Percentiles rank a stretch among this genome's conserved stretches.
Evolutionary conservation across 75 land plant species (phyloP).

Genomic region (Pinus tabuliformis): DNA sequence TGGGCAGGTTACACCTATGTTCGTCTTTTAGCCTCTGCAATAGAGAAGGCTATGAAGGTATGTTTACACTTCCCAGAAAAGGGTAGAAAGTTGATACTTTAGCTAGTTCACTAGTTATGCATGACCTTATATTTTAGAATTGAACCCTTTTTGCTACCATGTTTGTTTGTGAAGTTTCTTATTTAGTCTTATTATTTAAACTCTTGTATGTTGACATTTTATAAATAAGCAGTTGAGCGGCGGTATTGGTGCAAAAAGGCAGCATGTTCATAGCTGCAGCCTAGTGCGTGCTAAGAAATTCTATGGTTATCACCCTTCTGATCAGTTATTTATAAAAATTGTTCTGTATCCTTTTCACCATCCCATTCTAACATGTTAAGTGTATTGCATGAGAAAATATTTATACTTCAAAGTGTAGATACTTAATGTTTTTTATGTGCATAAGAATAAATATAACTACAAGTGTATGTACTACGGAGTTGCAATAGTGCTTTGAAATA

Average conservation of each 20-base stretch:
- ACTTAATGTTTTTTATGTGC: background rate
- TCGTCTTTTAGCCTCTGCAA: slow-evolving; percentile 42
- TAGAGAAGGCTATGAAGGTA: slow-evolving; percentile 95
- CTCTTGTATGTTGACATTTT: background rate
- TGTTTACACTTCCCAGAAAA: background rate
- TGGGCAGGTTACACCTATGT: slow-evolving; percentile 43
- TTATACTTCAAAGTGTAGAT: background rate
- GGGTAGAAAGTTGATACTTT: background rate
- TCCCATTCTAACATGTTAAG: background rate
- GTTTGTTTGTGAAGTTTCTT: background rate
- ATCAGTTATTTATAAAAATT: slow-evolving; percentile 88
- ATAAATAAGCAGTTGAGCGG: slow-evolving; percentile 43
- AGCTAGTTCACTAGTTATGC: background rate
- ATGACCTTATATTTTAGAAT: background rate
- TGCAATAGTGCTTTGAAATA: too few relatives aligned
- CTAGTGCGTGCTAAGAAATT: slow-evolving; percentile 83
- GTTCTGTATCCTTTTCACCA: slow-evolving; percentile 71
- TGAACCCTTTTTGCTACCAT: background rate
- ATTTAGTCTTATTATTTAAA: background rate
- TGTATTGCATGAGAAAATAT: background rate
- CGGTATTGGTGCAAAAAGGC: slow-evolving; percentile 65
- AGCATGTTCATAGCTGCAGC: slow-evolving; percentile 85
- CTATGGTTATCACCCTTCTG: slow-evolving; percentile 83
- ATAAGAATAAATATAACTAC: background rate
- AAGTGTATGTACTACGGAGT: background rate